Conservation (phyloP, 768 basidiomycete species). For the Boletus barrowsii region DNA sequence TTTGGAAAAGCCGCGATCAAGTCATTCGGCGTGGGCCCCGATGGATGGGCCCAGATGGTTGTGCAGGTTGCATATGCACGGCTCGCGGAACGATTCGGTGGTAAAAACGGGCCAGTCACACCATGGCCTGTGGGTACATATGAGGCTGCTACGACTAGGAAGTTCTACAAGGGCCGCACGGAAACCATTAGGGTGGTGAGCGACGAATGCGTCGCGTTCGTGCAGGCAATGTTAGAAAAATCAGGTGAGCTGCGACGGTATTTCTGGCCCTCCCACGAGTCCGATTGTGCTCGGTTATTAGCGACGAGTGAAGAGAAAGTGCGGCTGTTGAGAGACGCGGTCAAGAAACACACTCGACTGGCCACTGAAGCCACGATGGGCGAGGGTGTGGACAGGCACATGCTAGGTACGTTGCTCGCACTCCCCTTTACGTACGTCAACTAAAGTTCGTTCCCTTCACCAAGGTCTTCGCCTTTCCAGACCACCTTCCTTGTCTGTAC, state of each 20-base stretch:
- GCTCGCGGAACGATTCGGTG: constrained; percentile 41
- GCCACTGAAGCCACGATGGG: constrained; percentile 65
- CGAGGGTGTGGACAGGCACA: constrained; percentile 82
- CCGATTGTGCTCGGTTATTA: not conserved
- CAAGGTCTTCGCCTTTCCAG: constrained; percentile 75
- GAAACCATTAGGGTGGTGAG: constrained; percentile 90
- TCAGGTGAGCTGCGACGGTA: constrained; percentile 21
- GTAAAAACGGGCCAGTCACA: constrained; percentile 18
- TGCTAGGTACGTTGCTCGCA: constrained; percentile 58
- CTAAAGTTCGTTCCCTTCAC: not conserved
- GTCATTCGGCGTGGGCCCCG: constrained; percentile 83
- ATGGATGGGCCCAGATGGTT: constrained; percentile 92
- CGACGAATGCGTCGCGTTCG: constrained; percentile 73
- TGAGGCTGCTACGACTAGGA: constrained; percentile 89
- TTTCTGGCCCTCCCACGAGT: not conserved
- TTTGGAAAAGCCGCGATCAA: constrained; percentile 91
- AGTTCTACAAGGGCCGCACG: constrained; percentile 85
- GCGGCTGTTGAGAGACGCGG: constrained; percentile 54
- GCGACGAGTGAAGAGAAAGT: constrained; percentile 42
- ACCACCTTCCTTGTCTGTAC: constrained; percentile 57
- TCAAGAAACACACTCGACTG: constrained; percentile 60
- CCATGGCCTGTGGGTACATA: constrained; percentile 77
- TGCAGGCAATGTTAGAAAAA: constrained; percentile 65
- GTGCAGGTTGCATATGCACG: constrained; percentile 87
- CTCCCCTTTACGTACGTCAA: not conserved